These are phyloP conservation scores for Eleusine coracana DNA, from an alignment of 176 grass and related monocot species.

Conservation along the genomic window DNA sequence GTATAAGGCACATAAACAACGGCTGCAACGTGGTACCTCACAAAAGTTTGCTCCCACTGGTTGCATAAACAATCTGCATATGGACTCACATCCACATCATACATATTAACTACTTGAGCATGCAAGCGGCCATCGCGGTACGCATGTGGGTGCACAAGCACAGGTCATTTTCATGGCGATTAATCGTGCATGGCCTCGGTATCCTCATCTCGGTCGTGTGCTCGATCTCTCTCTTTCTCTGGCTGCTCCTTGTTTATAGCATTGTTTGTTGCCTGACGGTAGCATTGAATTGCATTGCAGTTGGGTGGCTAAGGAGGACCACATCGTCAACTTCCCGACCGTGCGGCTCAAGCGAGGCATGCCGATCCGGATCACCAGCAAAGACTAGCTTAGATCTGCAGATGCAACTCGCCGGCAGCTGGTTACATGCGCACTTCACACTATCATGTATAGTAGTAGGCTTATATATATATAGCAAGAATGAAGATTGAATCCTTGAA, in stretches of 20 bases:
- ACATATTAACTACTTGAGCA: not conserved
- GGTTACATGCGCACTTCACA: not conserved
- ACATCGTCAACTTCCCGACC: constrained; percentile 92
- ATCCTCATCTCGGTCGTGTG: constrained; percentile 15
- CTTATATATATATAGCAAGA: not conserved
- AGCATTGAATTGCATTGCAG: constrained; percentile 43
- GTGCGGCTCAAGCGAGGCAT: constrained; percentile 85
- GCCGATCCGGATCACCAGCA: constrained; percentile 70
- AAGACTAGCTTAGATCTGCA: not conserved
- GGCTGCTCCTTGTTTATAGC: not conserved
- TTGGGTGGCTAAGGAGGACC: constrained; percentile 94
- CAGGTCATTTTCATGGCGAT: constrained; percentile 39
- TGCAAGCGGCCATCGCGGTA: not conserved
- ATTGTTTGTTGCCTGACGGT: not conserved
- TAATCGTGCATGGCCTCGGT: constrained; percentile 22
- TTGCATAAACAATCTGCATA: not conserved
- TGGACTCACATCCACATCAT: not conserved
- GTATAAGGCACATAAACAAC: not conserved
- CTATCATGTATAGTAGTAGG: not conserved
- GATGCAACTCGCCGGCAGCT: not conserved
- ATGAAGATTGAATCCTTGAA: not conserved
- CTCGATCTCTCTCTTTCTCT: not conserved
- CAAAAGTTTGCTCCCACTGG: not conserved
- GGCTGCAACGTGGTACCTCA: not conserved
- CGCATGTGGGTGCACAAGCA: constrained; percentile 9